These are phyloP conservation scores for Mucor velutinosus DNA, from an alignment of 371 early-diverging fungal species.

Conservation along the genomic window DNA sequence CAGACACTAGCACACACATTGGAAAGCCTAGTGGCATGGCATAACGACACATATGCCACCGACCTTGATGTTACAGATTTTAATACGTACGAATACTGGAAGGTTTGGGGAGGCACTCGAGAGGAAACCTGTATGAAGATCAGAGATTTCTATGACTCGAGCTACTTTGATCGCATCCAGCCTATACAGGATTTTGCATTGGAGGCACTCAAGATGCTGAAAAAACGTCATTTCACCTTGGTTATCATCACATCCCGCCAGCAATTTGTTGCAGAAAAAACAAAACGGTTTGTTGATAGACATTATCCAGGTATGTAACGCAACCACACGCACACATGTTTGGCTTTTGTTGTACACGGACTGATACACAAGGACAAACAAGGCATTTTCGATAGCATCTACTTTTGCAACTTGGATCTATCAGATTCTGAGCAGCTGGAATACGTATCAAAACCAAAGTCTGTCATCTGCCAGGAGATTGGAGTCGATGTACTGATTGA, in stretches of 20 bases:
- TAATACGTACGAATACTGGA: slow-evolving; percentile 46
- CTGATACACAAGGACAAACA: slow-evolving; percentile 1
- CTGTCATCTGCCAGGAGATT: slow-evolving; percentile 55
- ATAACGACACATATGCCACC: slow-evolving; percentile 48
- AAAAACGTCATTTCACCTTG: slow-evolving; percentile 47
- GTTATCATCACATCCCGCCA: slow-evolving; percentile 56
- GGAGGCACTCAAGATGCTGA: slow-evolving; percentile 55
- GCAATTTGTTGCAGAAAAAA: slow-evolving; percentile 53
- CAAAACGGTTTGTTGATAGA: slow-evolving; percentile 54
- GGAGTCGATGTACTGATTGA: slow-evolving; percentile 55
- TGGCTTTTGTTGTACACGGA: not conserved
- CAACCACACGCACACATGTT: not conserved
- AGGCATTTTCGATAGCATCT: slow-evolving; percentile 56
- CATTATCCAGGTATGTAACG: slow-evolving; percentile 43
- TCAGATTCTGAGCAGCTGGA: slow-evolving; percentile 47
- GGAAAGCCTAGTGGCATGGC: slow-evolving; percentile 46
- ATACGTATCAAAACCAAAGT: slow-evolving; percentile 52
- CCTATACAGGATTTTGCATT: slow-evolving; percentile 55
- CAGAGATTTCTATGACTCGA: slow-evolving; percentile 52
- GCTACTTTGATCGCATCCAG: slow-evolving; percentile 45
- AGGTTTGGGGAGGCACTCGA: slow-evolving; percentile 52
- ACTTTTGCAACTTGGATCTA: slow-evolving; percentile 52
- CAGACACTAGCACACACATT: slow-evolving; percentile 52
- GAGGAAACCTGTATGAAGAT: slow-evolving; percentile 50
- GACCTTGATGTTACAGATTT: slow-evolving; percentile 40